These are phyloP conservation scores for Penicillium cosmopolitanum DNA, from an alignment of 495 filamentous ascomycete genomes.

Conservation along the genomic window DNA sequence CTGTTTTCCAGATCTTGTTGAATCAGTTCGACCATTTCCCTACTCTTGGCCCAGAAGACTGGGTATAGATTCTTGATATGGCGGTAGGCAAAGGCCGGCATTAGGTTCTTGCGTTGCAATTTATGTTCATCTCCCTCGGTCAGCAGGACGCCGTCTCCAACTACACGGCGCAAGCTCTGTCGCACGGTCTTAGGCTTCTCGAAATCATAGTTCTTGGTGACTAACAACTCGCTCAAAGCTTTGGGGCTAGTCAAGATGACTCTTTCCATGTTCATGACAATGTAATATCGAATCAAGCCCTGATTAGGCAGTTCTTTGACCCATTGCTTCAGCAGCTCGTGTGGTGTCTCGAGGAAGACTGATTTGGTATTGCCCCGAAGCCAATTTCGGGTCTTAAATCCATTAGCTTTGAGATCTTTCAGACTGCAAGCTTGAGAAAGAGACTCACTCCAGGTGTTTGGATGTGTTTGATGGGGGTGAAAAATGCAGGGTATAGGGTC, in stretches of 20 bases:
- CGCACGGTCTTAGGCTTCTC: conserved; percentile 67
- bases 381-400: conserved; percentile 38
- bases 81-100: conserved; percentile 83
- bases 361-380: conserved; percentile 36
- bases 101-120: conserved; percentile 74
- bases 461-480: conserved; percentile 71
- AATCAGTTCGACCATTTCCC: conserved; percentile 49
- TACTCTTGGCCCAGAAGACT: conserved; percentile 76
- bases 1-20: conserved; percentile 35
- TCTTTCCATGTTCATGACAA: conserved; percentile 70
- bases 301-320: conserved; percentile 71
- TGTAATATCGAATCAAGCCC: conserved; percentile 75
- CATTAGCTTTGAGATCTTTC: conserved; percentile 3
- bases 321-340: conserved; percentile 64
- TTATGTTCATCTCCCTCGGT: conserved; percentile 88
- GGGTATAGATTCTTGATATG: conserved; percentile 88
- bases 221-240: conserved; percentile 64
- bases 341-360: conserved; percentile 49
- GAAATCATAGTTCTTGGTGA: conserved; percentile 78
- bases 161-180: conserved; percentile 59
- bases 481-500: conserved; percentile 69
- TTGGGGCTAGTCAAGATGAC: conserved; percentile 68
- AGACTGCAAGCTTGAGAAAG: background rate
- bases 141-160: conserved; percentile 78
- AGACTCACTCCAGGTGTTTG: conserved; percentile 59